phyloP scores from a whole-genome alignment of 2,329 filamentous ascomycete species.

The Shiraia sp. region DNA sequence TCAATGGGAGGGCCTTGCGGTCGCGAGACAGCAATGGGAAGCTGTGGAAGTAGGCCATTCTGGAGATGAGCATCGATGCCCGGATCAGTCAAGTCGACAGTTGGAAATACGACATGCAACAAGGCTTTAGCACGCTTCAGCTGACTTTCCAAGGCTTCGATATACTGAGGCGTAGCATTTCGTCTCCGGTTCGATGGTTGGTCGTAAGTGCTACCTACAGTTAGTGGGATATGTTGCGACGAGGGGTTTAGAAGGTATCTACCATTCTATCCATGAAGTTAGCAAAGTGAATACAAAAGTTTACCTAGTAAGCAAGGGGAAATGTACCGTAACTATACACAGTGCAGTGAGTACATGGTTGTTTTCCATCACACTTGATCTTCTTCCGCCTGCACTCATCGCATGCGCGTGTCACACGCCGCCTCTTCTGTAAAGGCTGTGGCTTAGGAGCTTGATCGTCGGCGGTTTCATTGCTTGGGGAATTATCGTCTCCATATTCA shows the following conservation, averaged over 20 bases:
- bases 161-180: conserved; percentile 90
- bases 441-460: conserved; percentile 40
- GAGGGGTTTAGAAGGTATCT: neutral
- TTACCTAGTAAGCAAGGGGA: neutral
- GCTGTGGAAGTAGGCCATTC: conserved; percentile 61
- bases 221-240: conserved; percentile 3
- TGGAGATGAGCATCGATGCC: conserved; percentile 77
- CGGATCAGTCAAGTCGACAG: conserved; percentile 83
- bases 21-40: conserved; percentile 29
- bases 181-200: conserved; percentile 90
- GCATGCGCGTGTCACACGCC: conserved; percentile 51
- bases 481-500: conserved; percentile 36
- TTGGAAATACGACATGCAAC: conserved; percentile 77
- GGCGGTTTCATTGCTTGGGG: conserved; percentile 38
- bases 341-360: conserved; percentile 81
- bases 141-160: conserved; percentile 83
- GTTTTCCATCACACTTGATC: conserved; percentile 60
- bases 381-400: conserved; percentile 53
- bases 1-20: conserved; percentile 25
- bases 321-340: conserved; percentile 91
- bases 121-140: conserved; percentile 82
- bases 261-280: conserved; percentile 65
- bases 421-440: conserved; percentile 46
- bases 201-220: conserved; percentile 69
- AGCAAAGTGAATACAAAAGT: conserved; percentile 11